phyloP scores from a whole-genome alignment of 2,329 filamentous ascomycete genomes.

The Zymoseptoria crescenta region DNA sequence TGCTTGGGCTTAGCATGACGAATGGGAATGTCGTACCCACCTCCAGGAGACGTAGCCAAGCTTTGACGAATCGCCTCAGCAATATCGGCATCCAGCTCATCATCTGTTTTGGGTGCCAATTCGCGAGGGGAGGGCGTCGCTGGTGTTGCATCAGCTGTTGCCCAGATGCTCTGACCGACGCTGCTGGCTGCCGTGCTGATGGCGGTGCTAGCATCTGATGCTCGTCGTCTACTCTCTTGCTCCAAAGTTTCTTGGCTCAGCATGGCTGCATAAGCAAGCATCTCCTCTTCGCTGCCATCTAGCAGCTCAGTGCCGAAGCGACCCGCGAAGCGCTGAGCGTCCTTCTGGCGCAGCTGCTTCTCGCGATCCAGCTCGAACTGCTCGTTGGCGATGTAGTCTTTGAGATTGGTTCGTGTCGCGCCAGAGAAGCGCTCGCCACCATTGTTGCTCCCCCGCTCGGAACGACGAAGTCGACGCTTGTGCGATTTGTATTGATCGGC shows the following conservation, averaged over 20 bases:
- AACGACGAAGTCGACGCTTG: slow-evolving; percentile 70
- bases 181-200: slow-evolving; percentile 34
- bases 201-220: slow-evolving; percentile 35
- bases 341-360: slow-evolving; percentile 56
- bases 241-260: slow-evolving; percentile 53
- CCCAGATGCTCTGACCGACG: slow-evolving; percentile 26
- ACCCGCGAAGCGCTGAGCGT: slow-evolving; percentile 62
- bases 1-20: slow-evolving; percentile 34
- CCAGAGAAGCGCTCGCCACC: slow-evolving; percentile 51
- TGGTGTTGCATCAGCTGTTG: slow-evolving; percentile 22
- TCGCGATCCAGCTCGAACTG: slow-evolving; percentile 70
- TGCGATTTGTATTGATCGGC: slow-evolving; percentile 65
- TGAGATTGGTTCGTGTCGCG: slow-evolving; percentile 61
- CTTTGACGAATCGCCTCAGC: slow-evolving; percentile 55
- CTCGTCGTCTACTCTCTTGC: slow-evolving; percentile 41
- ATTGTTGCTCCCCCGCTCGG: slow-evolving; percentile 55
- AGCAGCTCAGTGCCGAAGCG: slow-evolving; percentile 78
- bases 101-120: slow-evolving; percentile 33
- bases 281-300: slow-evolving; percentile 52
- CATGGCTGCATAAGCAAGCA: slow-evolving; percentile 55
- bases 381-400: slow-evolving; percentile 81
- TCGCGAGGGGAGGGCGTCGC: slow-evolving; percentile 16
- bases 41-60: slow-evolving; percentile 24
- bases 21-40: slow-evolving; percentile 39
- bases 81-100: slow-evolving; percentile 50